Base-by-base conservation (phyloP, 2,329 filamentous ascomycete species). In the Pseudocercospora macadamiae region DNA sequence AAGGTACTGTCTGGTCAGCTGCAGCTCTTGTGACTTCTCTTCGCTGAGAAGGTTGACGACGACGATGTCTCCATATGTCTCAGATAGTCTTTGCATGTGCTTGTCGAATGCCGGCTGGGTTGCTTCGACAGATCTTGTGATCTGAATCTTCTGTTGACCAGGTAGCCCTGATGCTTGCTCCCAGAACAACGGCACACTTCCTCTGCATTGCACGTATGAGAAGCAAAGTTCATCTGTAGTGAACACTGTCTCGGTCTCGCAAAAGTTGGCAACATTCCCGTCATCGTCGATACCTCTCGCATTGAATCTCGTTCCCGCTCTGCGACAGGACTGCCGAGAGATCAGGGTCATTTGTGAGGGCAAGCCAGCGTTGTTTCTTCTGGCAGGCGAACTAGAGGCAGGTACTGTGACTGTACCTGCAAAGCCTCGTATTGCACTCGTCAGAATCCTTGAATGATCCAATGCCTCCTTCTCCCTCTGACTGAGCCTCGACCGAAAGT, bases 281-380 rank as follows among this genome's bases (percentile, higher is more conserved):
- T 97, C 92, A 72, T 99, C 95, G 71, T 99, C 95, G 64, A 99
- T 96, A 36, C 95, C 95, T 66, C 95, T 85, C n/a, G 93, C 89
- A 74, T 97, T 97, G 81, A 97, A 99, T 37, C 95, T 85, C 14
- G 95, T 99, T 19, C 95, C 95, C 16, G 95, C 95, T 76, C 93
- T 86, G 66, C 87, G 84, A 71, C 93, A 97, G 1, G 95, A 97
- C 34, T 97, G 80, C 28, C 95, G 86, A 1, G 95, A 97, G 62
- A 97, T 95, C 19, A 97, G 81, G 0, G 93, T 97, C 68, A 99
- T 80, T 54, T 86, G 89, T 1, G 92, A 93, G 0, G 93, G 91
- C 64, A 91, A 81, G 2, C 91, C 91, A 4, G 87, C 87, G 42
- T 79, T 83, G 7, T 82, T 79, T 34, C 82, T 80, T 62, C 87